phyloP scores from a whole-genome alignment of 352 stramenopile species.

The Globisporangium barbulae region DNA sequence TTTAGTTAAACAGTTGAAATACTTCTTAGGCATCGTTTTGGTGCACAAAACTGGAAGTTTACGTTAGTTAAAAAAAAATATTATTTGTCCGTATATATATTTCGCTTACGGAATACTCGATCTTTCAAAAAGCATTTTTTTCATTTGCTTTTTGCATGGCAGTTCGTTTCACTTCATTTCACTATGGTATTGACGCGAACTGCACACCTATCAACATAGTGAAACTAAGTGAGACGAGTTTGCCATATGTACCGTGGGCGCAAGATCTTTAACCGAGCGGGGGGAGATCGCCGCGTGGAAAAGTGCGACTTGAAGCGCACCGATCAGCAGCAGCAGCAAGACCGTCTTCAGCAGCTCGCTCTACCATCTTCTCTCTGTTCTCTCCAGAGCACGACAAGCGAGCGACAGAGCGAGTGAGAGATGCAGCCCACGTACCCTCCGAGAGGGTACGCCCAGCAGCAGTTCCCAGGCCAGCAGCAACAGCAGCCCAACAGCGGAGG shows the following conservation, averaged over 20 bases:
- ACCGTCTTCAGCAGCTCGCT: neutral
- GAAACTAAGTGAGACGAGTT: too few relatives aligned
- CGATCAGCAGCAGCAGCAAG: neutral
- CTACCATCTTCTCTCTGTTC: neutral
- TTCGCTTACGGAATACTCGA: neutral
- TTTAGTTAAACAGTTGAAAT: too few relatives aligned
- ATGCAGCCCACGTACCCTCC: conserved; percentile 48
- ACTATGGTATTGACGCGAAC: too few relatives aligned
- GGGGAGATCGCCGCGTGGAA: conserved; percentile 17
- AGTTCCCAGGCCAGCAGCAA: conserved; percentile 19
- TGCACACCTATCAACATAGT: too few relatives aligned
- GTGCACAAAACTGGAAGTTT: too few relatives aligned
- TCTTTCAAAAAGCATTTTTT: neutral
- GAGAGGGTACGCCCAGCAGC: conserved; percentile 27
- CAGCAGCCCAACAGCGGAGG: conserved; percentile 26
- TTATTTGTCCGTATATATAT: neutral
- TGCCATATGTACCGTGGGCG: too few relatives aligned
- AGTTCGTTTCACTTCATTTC: too few relatives aligned
- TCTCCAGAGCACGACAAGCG: neutral
- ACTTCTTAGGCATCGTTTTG: too few relatives aligned
- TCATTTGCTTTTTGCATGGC: too few relatives aligned
- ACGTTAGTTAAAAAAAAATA: neutral
- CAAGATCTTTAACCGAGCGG: neutral
- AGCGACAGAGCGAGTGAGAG: neutral
- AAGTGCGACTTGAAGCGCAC: conserved; percentile 10